These are phyloP conservation scores for Pythium insidiosum DNA, from an alignment of 352 stramenopile genomes.

Conservation along the genomic window DNA sequence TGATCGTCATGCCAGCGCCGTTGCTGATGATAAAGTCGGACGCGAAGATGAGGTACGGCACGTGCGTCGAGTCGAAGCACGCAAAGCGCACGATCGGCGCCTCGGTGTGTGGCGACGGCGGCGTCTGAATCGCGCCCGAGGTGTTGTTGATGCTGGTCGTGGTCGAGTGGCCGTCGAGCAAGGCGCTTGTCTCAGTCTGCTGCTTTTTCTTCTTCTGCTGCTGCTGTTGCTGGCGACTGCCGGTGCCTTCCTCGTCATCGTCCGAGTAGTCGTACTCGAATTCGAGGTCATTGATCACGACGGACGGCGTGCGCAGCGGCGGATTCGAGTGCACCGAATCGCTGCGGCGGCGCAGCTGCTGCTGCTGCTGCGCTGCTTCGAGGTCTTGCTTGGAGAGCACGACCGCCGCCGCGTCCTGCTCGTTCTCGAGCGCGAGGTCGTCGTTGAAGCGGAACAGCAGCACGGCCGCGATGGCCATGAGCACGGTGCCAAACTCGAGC, in stretches of 20 bases:
- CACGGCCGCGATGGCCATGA: constrained; percentile 35
- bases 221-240: no score
- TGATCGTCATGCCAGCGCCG: constrained; percentile 76
- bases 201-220: no score
- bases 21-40: constrained; percentile 85
- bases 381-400: background rate
- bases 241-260: constrained; percentile 13
- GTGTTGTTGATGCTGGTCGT: no score
- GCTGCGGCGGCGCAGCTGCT: constrained; percentile 4
- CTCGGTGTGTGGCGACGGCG: background rate
- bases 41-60: constrained; percentile 60
- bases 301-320: constrained; percentile 47
- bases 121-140: no score
- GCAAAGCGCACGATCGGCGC: constrained; percentile 25
- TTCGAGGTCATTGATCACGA: constrained; percentile 48
- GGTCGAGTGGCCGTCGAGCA: no score
- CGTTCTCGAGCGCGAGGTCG: constrained; percentile 31
- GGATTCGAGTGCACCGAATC: constrained; percentile 19
- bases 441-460: constrained; percentile 63
- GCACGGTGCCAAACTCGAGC: constrained; percentile 45
- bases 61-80: constrained; percentile 56
- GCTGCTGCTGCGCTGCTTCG: background rate
- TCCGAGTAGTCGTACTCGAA: constrained; percentile 72
- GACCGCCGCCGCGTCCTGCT: constrained; percentile 14
- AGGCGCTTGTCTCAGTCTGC: constrained; percentile 24